Evolutionary conservation across 2,329 filamentous ascomycete species (phyloP).

Genomic region (Aureobasidium sp.): DNA sequence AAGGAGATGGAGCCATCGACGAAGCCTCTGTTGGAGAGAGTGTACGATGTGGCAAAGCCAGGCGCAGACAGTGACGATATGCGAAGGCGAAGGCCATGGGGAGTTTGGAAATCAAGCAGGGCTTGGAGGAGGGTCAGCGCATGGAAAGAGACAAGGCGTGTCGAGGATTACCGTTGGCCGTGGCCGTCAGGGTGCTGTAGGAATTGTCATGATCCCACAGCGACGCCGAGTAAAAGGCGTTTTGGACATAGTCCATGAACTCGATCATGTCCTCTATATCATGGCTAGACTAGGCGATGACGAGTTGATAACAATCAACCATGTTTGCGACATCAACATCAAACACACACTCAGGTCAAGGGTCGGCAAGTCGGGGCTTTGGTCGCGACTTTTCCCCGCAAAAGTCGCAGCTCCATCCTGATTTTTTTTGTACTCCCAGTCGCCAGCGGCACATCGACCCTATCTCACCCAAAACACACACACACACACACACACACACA

Average conservation of each 20-base stretch:
- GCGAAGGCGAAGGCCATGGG: conserved; percentile 72
- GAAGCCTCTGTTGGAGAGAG: conserved; percentile 76
- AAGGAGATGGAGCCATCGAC: conserved; percentile 97
- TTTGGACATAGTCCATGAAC: conserved; percentile 95
- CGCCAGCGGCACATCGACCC: neutral
- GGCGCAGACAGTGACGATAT: conserved; percentile 86
- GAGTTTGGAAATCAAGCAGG: conserved; percentile 80
- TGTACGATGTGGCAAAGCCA: conserved; percentile 91
- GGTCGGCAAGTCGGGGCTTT: conserved; percentile 4
- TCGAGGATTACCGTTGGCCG: conserved; percentile 56
- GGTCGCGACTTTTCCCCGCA: neutral
- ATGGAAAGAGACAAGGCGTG: neutral
- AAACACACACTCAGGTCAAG: neutral
- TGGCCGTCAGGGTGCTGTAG: conserved; percentile 77
- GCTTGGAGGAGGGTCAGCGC: conserved; percentile 39
- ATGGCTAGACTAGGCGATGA: neutral
- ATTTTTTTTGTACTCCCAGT: neutral
- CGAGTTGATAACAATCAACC: neutral
- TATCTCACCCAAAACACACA: neutral
- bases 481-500: conserved; percentile 9
- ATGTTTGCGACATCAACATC: neutral
- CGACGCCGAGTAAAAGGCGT: conserved; percentile 77
- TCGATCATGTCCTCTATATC: conserved; percentile 58
- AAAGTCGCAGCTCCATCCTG: conserved; percentile 2
- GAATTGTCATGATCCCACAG: conserved; percentile 89